Base-by-base conservation (phyloP, 1,284 basidiomycete species). In the Rhodofomes roseus region DNA sequence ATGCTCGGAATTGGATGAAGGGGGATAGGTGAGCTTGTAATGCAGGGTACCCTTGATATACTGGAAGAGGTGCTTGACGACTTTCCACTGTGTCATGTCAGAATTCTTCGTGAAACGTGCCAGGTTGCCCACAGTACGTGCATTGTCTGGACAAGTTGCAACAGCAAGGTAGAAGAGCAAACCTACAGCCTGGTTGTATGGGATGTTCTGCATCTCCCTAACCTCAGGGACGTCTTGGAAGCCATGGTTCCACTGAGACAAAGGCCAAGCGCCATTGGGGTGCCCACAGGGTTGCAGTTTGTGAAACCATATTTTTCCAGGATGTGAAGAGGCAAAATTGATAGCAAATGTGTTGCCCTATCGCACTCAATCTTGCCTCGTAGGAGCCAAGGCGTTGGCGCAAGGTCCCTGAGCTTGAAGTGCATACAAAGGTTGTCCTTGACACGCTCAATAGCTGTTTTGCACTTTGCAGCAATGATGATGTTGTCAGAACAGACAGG, bases 91-190 rank as follows among this genome's bases (percentile, higher is more conserved):
- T 2, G 34, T 18, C 7, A 18, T 16, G 36, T 60, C 58, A 0
- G 71, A 62, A 36, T 63, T 58, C 23, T 57, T 44, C 25, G 54
- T 43, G 55, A 55, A 63, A 14, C 57, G 59, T 5, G 57, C 37
- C 12, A 65, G 59, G 16, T 46, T 37, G 1, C 41, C 25, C 11
- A 63, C 57, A 4, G 64, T 44, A 41, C 37, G 62, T 0, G 62
- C 52, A 51, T 62, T 59, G 54, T 65, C 62, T 11, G 60, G 64
- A 16, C 60, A 52, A 9, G 58, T 63, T 8, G 54, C 59, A 60
- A 58, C 58, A 36, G 40, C 39, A n/a, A 31, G 58, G 52, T 63
- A 65, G 73, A 67, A 14, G 68, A 82, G 72, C 7, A 78, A 66
- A n/a, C 68, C 59, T 1, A 71, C 50, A 27, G 72, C 67, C 60